Conservation (phyloP, 345 rosid species). For the Diplotaxis tenuifolia region DNA sequence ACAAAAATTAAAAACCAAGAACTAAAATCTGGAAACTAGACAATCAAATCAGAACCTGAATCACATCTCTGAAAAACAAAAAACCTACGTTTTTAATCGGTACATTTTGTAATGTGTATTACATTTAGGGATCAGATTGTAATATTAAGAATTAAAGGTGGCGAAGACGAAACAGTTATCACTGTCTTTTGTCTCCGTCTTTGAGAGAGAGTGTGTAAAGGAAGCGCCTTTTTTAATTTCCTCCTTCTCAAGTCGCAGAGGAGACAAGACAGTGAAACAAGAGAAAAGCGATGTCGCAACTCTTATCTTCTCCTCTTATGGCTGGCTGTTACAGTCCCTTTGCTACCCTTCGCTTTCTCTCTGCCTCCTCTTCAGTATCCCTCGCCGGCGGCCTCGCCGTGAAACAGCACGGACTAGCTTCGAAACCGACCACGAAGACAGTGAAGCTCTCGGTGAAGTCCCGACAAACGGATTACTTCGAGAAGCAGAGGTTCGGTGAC, state of each 20-base stretch:
- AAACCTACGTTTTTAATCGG: background rate
- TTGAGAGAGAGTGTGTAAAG: background rate
- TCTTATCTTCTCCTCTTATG: constrained; percentile 30
- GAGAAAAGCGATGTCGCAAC: constrained; percentile 37
- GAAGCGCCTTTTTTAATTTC: constrained; percentile 20
- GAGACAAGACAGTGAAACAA: background rate
- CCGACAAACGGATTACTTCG: constrained; percentile 63
- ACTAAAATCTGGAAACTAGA: too few species aligned
- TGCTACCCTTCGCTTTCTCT: constrained; percentile 22
- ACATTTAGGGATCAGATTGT: background rate
- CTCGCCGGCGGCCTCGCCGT: constrained; percentile 11
- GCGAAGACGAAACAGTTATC: constrained; percentile 5
- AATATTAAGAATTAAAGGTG: background rate
- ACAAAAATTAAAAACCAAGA: too few species aligned
- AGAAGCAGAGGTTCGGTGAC: constrained; percentile 43
- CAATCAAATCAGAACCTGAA: too few species aligned
- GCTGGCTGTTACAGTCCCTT: constrained; percentile 38
- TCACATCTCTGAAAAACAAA: background rate
- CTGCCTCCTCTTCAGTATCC: constrained; percentile 25
- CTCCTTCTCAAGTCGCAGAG: background rate
- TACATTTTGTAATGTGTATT: background rate
- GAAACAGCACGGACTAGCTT: constrained; percentile 34
- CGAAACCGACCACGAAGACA: constrained; percentile 29
- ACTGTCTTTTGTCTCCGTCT: background rate
- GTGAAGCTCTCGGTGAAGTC: constrained; percentile 46